Percentiles rank a stretch among this genome's conserved stretches.
Evolutionary conservation across 805 yeast genomes (phyloP).

Genomic region (Candida xyloterini): DNA sequence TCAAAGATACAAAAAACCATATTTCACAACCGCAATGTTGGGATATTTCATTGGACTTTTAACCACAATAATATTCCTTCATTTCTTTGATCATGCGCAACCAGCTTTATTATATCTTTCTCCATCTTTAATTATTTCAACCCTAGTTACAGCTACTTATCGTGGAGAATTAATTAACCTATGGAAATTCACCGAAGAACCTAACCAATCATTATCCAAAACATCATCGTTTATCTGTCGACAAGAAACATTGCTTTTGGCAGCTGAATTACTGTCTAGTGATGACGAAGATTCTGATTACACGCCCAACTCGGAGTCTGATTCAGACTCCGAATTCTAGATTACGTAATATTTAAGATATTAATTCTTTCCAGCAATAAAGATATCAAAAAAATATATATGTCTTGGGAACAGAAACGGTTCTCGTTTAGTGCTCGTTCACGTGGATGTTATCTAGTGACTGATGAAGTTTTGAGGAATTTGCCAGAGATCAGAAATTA

Average conservation of each 20-base stretch:
- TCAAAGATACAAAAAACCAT: constrained; percentile 39
- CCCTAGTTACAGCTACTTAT: constrained; percentile 33
- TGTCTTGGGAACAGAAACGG: constrained; percentile 56
- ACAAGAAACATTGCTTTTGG: constrained; percentile 24
- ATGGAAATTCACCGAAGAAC: constrained; percentile 38
- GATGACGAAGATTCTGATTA: constrained; percentile 27
- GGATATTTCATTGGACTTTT: constrained; percentile 49
- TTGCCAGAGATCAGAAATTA: constrained; percentile 59
- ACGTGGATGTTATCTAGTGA: constrained; percentile 68
- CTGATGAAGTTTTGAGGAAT: constrained; percentile 55
- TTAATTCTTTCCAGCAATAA: constrained; percentile 1
- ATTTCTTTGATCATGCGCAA: constrained; percentile 46
- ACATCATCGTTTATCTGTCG: constrained; percentile 19
- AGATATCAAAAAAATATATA: constrained; percentile 1
- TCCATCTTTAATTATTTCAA: constrained; percentile 42
- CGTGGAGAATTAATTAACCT: constrained; percentile 41
- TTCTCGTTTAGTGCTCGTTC: constrained; percentile 54
- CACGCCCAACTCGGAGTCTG: constrained; percentile 8
- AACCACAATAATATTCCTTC: constrained; percentile 40
- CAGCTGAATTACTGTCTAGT: constrained; percentile 22
- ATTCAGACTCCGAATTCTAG: constrained; percentile 5
- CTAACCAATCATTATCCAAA: constrained; percentile 12
- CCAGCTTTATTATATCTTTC: constrained; percentile 67
- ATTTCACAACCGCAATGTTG: constrained; percentile 44
- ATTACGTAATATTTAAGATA: constrained; percentile 2